Evolutionary conservation across 805 yeast species (phyloP).

Genomic region (Myxozyma mucilagina): DNA sequence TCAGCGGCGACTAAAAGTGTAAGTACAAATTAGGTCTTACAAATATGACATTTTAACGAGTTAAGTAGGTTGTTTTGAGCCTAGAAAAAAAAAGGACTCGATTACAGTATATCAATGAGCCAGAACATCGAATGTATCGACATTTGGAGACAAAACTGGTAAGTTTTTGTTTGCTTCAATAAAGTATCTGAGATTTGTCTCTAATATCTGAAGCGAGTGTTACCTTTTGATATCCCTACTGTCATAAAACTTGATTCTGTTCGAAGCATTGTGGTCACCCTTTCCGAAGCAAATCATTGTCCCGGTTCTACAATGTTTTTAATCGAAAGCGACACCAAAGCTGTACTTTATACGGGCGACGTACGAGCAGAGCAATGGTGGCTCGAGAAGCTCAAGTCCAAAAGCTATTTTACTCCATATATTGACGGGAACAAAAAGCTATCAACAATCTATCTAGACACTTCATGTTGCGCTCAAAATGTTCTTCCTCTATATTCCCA

Average conservation of each 20-base stretch:
- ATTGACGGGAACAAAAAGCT: conserved; percentile 40
- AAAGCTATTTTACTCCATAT: conserved; percentile 49
- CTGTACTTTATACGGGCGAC: conserved; percentile 59
- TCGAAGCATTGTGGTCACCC: conserved; percentile 42
- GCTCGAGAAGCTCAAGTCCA: conserved; percentile 43
- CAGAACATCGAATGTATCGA: conserved; percentile 34
- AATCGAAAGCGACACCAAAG: conserved; percentile 40
- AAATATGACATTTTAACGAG: background rate
- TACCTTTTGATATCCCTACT: conserved; percentile 34
- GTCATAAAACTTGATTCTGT: conserved; percentile 27
- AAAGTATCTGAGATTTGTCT: background rate
- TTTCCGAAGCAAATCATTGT: conserved; percentile 57
- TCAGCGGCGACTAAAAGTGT: conserved; percentile 44
- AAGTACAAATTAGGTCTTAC: background rate
- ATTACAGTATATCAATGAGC: conserved; percentile 25
- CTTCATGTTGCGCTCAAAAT: conserved; percentile 45
- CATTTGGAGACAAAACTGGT: conserved; percentile 23
- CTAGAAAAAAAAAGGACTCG: conserved; percentile 4
- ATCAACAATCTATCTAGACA: conserved; percentile 55
- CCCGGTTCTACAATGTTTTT: conserved; percentile 61
- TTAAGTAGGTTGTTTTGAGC: conserved; percentile 10
- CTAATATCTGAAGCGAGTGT: conserved; percentile 9
- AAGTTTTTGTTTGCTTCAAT: background rate
- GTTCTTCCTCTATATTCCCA: background rate
- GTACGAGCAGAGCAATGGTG: conserved; percentile 58